Percentiles rank a stretch among this genome's conserved stretches.
Evolutionary conservation across 345 rosid genomes (phyloP).

Genomic region (Pistacia integerrima): DNA sequence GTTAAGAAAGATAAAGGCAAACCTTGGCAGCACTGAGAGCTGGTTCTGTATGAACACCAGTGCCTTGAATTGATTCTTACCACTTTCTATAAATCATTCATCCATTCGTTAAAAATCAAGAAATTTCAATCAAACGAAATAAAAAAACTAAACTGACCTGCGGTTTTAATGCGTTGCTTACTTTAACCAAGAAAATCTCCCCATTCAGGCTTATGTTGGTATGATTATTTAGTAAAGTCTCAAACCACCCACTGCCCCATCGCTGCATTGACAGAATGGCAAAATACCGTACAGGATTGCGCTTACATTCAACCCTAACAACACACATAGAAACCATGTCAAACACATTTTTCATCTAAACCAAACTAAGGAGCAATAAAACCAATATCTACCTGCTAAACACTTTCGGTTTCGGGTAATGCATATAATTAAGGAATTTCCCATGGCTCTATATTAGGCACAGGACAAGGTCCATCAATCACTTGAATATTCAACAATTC

Average conservation of each 20-base stretch:
- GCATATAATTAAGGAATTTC: slow-evolving; percentile 76
- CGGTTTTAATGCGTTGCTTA: slow-evolving; percentile 25
- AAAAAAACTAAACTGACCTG: no score
- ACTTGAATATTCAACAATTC: slow-evolving; percentile 56
- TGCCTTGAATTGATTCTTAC: no score
- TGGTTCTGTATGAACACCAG: no score
- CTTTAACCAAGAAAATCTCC: slow-evolving; percentile 92
- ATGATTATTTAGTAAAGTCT: slow-evolving; percentile 90
- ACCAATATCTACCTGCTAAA: slow-evolving; percentile 60
- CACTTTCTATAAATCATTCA: no score
- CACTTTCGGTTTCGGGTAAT: slow-evolving; percentile 78
- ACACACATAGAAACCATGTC: slow-evolving; percentile 20
- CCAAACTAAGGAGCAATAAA: slow-evolving; percentile 1
- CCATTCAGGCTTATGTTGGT: slow-evolving; percentile 98
- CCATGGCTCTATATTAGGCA: slow-evolving; percentile 83
- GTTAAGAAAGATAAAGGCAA: no score
- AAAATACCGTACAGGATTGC: slow-evolving; percentile 92
- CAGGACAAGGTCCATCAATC: slow-evolving; percentile 64
- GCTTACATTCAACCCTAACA: slow-evolving; percentile 82
- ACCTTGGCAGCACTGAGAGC: no score
- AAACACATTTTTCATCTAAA: slow-evolving; percentile 7
- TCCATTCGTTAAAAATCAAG: no score
- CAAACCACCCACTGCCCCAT: slow-evolving; percentile 99
- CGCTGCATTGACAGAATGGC: slow-evolving; percentile 99
- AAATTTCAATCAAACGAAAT: no score